phyloP scores from a whole-genome alignment of 2,329 filamentous ascomycete genomes.

The Didymella exigua region DNA sequence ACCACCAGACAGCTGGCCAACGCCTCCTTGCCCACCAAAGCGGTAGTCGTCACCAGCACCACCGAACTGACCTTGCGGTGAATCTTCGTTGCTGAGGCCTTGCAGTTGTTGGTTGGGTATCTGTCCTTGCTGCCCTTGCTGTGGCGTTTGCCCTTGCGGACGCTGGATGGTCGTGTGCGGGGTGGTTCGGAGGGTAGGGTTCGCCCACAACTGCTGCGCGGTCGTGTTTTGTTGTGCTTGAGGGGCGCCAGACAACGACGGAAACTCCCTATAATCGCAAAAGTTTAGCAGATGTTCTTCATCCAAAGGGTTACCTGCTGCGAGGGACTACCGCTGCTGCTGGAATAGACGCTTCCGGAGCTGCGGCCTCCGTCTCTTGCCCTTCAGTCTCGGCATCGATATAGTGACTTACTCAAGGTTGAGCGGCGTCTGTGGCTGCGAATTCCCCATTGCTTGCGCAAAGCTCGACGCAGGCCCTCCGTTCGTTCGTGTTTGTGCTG shows the following conservation, averaged over 20 bases:
- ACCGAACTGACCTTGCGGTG: constrained; percentile 57
- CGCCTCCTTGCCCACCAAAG: constrained; percentile 61
- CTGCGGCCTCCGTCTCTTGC: background rate
- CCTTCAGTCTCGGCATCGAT: background rate
- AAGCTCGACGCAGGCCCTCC: constrained; percentile 58
- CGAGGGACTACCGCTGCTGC: background rate
- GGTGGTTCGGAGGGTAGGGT: constrained; percentile 59
- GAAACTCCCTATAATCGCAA: constrained; percentile 61
- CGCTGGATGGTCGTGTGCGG: constrained; percentile 61
- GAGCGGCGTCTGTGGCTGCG: constrained; percentile 59
- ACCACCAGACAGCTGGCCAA: constrained; percentile 57
- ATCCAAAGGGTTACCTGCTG: background rate
- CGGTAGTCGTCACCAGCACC: constrained; percentile 61
- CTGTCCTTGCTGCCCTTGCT: constrained; percentile 43
- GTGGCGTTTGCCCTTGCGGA: constrained; percentile 51
- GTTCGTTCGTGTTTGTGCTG: constrained; percentile 57
- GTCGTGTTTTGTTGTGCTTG: constrained; percentile 60
- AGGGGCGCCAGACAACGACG: constrained; percentile 63
- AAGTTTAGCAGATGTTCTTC: constrained; percentile 31
- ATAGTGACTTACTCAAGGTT: constrained; percentile 61
- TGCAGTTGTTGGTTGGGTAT: constrained; percentile 53
- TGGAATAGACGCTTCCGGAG: background rate
- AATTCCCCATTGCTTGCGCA: constrained; percentile 61
- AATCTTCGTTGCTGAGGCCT: constrained; percentile 48
- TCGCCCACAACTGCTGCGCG: constrained; percentile 62